Base-by-base conservation (phyloP, 345 rosid species). In the Lagerstroemia speciosa region DNA sequence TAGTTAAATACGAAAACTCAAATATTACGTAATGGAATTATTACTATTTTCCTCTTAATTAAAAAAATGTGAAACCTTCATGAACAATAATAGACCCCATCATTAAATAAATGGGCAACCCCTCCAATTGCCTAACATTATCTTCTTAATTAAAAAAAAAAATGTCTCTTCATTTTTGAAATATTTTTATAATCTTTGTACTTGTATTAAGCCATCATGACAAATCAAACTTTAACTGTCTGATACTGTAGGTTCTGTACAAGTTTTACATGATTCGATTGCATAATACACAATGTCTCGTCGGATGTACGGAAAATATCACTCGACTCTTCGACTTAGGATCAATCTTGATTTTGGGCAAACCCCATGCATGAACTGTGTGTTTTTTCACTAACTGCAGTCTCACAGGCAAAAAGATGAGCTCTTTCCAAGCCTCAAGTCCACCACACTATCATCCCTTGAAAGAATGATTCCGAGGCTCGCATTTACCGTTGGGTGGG, bases 381-480 rank as follows among this genome's bases (percentile, higher is more conserved):
- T 65, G 74, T 69, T 68, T 43, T 77, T 81, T 77, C 62, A 69
- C 66, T 52, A 79, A 62, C 72, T 61, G 46, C 67, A n/a, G 77
- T 58, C 67, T 17, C 65, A 33, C 2, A 17, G 33, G 46, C 64
- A 74, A 34, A 67, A 50, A 58, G 12, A 68, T 11, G 65, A 76
- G 84, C 55, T 76, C 79, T 84, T 83, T 82, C 77, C 76, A 74
- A 73, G 71, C 84, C 73, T 71, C 80, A 82, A 77, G 57, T 73
- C 87, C 87, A 83, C 87, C 73, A 77, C 71, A 76, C 55, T 66
- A 66, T 65, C 36, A 50, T 50, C 45, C 14, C 41, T 38, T 37
- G 50, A 32, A 22, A 6, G 3, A 45, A 45, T 45, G 15, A 45
- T 11, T 36, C 33, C 6, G 19, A n/a, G 20, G 24, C n/a, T n/a